Evolutionary conservation across 2,329 filamentous ascomycete species (phyloP), one percentile per base, ranked within the genome.

Genomic region (Epicoccum sorghinum): DNA sequence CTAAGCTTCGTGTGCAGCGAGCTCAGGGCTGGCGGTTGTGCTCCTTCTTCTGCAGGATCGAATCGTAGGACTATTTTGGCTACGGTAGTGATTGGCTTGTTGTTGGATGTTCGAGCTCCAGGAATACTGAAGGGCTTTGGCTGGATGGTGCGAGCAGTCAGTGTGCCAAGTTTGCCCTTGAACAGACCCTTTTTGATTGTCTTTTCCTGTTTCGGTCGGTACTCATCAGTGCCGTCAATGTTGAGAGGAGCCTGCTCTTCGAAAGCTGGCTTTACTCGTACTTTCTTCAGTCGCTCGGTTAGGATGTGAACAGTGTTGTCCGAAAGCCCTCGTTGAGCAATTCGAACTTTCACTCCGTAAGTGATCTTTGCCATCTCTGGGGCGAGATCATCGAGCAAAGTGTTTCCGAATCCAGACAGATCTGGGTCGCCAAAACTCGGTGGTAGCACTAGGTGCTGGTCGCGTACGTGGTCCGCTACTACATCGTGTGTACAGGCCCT

Each of bases 361-460:
- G 76, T 75, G 40, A 89, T 82, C 65, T 79, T 83, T 30, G 79
- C 77, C 85, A 88, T 88, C 7, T 85, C 80, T 0, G 86, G 86
- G 2, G 83, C 77, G 66, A 88, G 75, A 61, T 89, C 86, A 64
- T 89, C 85, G 36, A 84, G 75, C 14, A 83, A 68, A 3, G 73
- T 73, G 32, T 76, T 77, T 8, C 81, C 81, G 57, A 80, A 77
- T 23, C 78, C 78, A 40, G 79, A 76, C n/a, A 82, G 69, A 63
- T 81, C 80, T 7, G 80, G 75, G 52, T 87, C 85, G 10, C 86
- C 86, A 18, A 88, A 73, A 24, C 81, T 86, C 3, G 86, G 86
- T 1, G 86, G 86, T 0, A 88, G 77, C 61, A 80, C 75, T 2
- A 84, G 75, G 67, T 89, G 86, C 1, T 79, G 79, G 22, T 80